A percentile compares a stretch with the other conserved stretches of the same genome.
These are phyloP conservation scores for Rhizoclosmatium globosum DNA, from an alignment of 192 early-diverging fungal genomes.

Conservation along the genomic window DNA sequence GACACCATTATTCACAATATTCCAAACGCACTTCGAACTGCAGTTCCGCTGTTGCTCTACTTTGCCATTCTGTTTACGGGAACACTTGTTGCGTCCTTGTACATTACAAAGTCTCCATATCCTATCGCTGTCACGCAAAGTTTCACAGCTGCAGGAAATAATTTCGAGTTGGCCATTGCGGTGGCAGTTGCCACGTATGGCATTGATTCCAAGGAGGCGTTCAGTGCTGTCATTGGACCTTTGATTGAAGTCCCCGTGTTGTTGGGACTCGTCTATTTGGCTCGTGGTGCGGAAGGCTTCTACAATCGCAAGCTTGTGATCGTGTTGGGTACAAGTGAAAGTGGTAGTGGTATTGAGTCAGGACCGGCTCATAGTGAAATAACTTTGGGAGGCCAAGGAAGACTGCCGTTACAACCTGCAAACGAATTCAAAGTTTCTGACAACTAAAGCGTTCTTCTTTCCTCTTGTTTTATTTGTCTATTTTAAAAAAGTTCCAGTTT, in stretches of 20 bases:
- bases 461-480: no score
- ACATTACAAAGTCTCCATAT: constrained; percentile 51
- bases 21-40: constrained; percentile 62
- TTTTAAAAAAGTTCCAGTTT: no score
- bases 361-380: no score
- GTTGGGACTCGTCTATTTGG: constrained; percentile 59
- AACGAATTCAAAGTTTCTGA: no score
- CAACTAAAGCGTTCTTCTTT: no score
- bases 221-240: constrained; percentile 72
- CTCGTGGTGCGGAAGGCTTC: background rate
- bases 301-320: constrained; percentile 21
- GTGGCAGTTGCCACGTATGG: constrained; percentile 74
- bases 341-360: no score
- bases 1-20: constrained; percentile 67
- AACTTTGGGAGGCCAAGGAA: no score
- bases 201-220: constrained; percentile 66
- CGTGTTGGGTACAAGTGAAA: constrained; percentile 10
- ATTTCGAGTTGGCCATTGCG: constrained; percentile 81
- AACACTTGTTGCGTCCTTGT: constrained; percentile 48
- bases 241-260: constrained; percentile 78
- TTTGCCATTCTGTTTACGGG: constrained; percentile 64
- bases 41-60: constrained; percentile 72
- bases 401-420: no score
- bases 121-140: constrained; percentile 59
- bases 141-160: constrained; percentile 74